Percentiles rank a stretch among this genome's conserved stretches.
Conservation (phyloP, 2,329 filamentous ascomycete species). For the Metarhizium rileyi region DNA sequence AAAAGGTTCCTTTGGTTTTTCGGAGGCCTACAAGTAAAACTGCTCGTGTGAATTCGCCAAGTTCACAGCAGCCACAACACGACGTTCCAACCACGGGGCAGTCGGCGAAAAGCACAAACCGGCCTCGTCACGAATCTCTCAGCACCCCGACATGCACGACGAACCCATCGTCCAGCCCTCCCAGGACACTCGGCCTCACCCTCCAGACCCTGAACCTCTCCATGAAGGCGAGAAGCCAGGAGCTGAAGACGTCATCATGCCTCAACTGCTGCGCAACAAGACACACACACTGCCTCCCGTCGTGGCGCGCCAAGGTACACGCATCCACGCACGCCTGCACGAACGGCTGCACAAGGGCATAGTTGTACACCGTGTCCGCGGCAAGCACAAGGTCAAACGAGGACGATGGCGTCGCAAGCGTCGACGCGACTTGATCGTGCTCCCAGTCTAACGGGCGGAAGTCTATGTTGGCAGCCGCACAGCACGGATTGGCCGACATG, state of each 20-base stretch:
- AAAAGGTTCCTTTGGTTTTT: too few species aligned
- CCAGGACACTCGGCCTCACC: constrained; percentile 52
- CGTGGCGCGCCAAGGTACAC: constrained; percentile 46
- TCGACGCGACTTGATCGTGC: constrained; percentile 40
- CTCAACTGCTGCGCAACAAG: constrained; percentile 85
- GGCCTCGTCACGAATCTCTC: constrained; percentile 19
- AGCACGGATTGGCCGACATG: constrained; percentile 52
- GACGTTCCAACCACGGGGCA: too few species aligned
- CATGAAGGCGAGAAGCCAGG: constrained; percentile 65
- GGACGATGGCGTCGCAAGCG: constrained; percentile 24
- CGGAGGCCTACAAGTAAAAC: too few species aligned
- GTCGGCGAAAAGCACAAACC: too few species aligned
- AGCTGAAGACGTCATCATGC: constrained; percentile 73
- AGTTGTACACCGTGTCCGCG: constrained; percentile 94
- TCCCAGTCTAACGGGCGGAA: constrained; percentile 79
- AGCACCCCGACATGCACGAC: constrained; percentile 71
- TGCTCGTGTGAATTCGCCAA: too few species aligned
- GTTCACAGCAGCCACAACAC: too few species aligned
- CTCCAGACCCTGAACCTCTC: constrained; percentile 65
- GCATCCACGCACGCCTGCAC: constrained; percentile 72
- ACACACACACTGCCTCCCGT: constrained; percentile 51
- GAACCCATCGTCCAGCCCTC: constrained; percentile 62
- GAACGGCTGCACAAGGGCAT: constrained; percentile 70
- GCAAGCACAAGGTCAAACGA: constrained; percentile 68
- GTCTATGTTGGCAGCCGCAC: too few species aligned